A percentile compares a stretch with the other conserved stretches of the same genome.
These are phyloP conservation scores for Acanthamoeba royreba DNA, from an alignment of 208 protist genomes.

Conservation along the genomic window DNA sequence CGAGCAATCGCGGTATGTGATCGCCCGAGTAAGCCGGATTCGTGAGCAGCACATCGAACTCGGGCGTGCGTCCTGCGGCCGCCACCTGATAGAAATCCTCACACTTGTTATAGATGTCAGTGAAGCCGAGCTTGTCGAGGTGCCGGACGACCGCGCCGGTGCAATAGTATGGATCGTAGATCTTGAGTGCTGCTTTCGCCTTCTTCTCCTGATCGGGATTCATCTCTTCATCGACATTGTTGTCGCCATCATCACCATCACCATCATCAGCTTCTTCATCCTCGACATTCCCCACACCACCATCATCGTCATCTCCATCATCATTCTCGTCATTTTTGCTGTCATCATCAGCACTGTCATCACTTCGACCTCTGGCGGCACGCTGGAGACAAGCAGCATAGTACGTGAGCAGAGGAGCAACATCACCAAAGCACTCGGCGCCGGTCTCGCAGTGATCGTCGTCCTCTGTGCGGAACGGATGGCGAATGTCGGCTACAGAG, in stretches of 20 bases:
- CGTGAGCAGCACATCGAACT: background rate
- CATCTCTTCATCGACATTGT: background rate
- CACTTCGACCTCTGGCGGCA: background rate
- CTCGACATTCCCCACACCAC: background rate
- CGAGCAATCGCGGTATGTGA: background rate
- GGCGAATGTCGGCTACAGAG: background rate
- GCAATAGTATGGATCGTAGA: background rate
- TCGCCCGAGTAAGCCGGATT: background rate
- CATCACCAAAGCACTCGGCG: background rate
- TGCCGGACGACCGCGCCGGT: background rate
- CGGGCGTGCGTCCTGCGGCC: background rate
- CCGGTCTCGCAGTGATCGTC: background rate
- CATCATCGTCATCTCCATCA: background rate
- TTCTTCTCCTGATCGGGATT: background rate
- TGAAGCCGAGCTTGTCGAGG: background rate
- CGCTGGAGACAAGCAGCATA: background rate
- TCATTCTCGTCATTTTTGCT: background rate
- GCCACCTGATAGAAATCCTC: background rate
- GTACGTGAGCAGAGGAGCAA: background rate
- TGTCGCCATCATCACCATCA: background rate
- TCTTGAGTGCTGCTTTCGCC: background rate
- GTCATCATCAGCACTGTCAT: background rate
- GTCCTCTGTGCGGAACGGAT: background rate
- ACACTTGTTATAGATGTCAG: background rate
- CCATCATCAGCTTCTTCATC: background rate